Percentiles rank a stretch among this genome's conserved stretches.
Evolutionary conservation across 2,329 filamentous ascomycete genomes (phyloP).

Genomic region (Magnaporthales sp.): DNA sequence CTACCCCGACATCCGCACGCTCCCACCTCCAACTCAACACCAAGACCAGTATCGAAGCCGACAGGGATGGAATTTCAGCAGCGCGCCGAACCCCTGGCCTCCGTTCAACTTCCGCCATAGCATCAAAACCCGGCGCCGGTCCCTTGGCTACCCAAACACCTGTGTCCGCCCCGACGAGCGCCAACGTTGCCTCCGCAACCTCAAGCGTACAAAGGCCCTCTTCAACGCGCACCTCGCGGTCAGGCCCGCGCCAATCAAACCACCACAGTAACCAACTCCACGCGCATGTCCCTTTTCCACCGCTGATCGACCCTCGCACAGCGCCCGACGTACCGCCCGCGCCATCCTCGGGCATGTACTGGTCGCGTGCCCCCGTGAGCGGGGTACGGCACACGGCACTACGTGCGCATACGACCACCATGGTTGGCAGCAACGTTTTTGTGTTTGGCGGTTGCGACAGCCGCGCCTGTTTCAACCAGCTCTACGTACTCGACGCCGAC

Average conservation of each 20-base stretch:
- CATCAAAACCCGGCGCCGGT: constrained; percentile 18
- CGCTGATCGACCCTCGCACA: constrained; percentile 45
- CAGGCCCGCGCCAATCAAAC: constrained; percentile 13
- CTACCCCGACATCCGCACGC: constrained; percentile 5
- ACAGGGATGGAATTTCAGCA: background rate
- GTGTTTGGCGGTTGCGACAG: constrained; percentile 63
- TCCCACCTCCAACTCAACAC: constrained; percentile 12
- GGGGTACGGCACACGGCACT: constrained; percentile 52
- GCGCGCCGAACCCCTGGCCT: constrained; percentile 32
- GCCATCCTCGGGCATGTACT: constrained; percentile 65
- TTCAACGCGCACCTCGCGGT: constrained; percentile 12
- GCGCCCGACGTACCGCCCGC: constrained; percentile 53
- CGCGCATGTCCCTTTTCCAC: constrained; percentile 42
- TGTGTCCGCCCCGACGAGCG: background rate
- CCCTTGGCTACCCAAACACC: background rate
- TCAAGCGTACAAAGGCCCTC: background rate
- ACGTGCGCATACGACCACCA: constrained; percentile 58
- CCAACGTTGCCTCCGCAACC: background rate
- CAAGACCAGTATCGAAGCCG: background rate
- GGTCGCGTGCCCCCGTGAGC: constrained; percentile 57
- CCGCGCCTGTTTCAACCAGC: constrained; percentile 57
- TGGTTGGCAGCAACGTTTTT: constrained; percentile 58
- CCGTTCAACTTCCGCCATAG: constrained; percentile 46
- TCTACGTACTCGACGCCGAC: constrained; percentile 62
- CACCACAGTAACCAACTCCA: constrained; percentile 12